Percentiles rank a stretch among this genome's conserved stretches.
Evolutionary conservation across 352 stramenopile species (phyloP).

Genomic region (Globisporangium orthogonon): DNA sequence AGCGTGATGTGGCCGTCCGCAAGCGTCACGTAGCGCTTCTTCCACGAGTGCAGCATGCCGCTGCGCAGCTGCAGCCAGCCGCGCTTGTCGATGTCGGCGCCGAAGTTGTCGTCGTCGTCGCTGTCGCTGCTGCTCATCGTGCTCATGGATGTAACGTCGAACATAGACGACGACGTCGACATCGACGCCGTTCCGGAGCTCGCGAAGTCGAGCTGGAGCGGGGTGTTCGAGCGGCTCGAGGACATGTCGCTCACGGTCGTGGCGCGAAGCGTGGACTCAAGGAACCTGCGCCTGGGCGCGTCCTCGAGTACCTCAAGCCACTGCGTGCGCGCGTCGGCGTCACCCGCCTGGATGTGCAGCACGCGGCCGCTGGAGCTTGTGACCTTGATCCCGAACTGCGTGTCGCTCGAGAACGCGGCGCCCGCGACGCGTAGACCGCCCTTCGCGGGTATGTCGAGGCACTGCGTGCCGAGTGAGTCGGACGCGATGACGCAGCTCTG

Average conservation of each 20-base stretch:
- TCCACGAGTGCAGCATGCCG: conserved; percentile 33
- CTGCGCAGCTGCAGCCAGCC: conserved; percentile 42
- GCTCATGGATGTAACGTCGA: conserved; percentile 28
- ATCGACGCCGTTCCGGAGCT: background rate
- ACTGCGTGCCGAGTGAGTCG: conserved; percentile 46
- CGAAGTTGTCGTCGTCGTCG: conserved; percentile 14
- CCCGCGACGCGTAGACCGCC: conserved; percentile 46
- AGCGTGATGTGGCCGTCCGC: conserved; percentile 39
- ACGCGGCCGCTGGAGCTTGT: conserved; percentile 56
- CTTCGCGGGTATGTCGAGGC: conserved; percentile 46
- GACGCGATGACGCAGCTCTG: conserved; percentile 63
- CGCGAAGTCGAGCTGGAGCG: conserved; percentile 5
- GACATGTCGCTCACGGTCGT: conserved; percentile 38
- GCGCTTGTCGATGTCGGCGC: conserved; percentile 20
- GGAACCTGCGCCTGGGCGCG: conserved; percentile 25
- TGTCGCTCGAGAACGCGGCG: conserved; percentile 37
- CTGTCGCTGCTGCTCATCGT: conserved; percentile 40
- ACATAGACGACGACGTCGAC: conserved; percentile 5
- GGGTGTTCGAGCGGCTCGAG: background rate
- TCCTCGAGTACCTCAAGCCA: conserved; percentile 55
- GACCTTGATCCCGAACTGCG: conserved; percentile 48
- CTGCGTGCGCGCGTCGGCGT: conserved; percentile 32
- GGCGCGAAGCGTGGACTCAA: conserved; percentile 20
- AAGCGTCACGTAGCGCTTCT: conserved; percentile 50
- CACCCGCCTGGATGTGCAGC: conserved; percentile 50